Base-by-base conservation (phyloP, 2,329 filamentous ascomycete species). In the Coniochaeta sp. region DNA sequence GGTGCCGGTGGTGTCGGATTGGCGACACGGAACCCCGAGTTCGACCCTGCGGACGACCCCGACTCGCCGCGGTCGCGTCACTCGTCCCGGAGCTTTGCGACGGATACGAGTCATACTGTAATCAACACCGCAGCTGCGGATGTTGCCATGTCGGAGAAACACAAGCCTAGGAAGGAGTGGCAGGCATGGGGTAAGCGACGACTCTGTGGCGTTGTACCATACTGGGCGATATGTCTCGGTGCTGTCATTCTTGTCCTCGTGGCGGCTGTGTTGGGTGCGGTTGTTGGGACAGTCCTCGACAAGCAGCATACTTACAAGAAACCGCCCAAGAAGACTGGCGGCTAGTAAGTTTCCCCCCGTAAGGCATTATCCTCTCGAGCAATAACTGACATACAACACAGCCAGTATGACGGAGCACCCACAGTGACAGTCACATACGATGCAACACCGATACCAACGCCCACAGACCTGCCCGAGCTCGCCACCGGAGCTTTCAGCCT, bases 1-100 rank as follows among this genome's bases (percentile, higher is more conserved):
- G 82, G 81, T n/a, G 79, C 81, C 5, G 82, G 82, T 3, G 81
- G 82, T 14, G 71, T 85, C 27, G 82, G 81, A 3, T 65, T 83
- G 18, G 82, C 81, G 3, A 79, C 81, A 6, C 72, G 78, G 24
- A 78, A 85, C 54, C 82, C 82, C 0, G 82, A 85, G 57, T 85
- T 82, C 63, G 75, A 79, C 13, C 82, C 81, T 1, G 73, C 71
- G 4, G 81, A 82, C 40, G 76, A 83, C 48, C 64, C 82, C 1
- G 70, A 72, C 45, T 71, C 73, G 6, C 72, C 74, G 24, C 71
- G 71, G 24, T 78, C 79, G 13, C 73, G 74, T 6, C 72, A 74
- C 47, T 82, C 78, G 0, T 67, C 76, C 1, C 67, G 76, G 33
- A 84, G 79, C 57, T 72, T 76, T 35, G 66, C 64, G 5, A 79